Base-by-base conservation (phyloP, 345 rosid genomes). In the Acer yangbiense region DNA sequence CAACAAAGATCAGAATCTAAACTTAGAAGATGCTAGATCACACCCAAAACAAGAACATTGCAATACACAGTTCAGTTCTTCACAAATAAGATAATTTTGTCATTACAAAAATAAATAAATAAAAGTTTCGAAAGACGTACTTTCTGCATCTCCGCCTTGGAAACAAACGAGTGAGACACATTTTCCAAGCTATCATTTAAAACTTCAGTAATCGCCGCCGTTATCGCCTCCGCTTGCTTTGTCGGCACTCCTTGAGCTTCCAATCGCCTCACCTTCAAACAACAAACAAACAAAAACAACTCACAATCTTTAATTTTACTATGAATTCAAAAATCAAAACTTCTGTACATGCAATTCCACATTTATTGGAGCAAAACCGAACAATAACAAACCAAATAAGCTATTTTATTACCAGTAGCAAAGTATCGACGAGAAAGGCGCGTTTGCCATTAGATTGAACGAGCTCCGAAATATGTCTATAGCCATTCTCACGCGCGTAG, bases 221-320 rank as follows among this genome's bases (percentile, higher is more conserved):
- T 94, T 69, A 97, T 94, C 0, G 98, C 98, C 84, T 94, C 98
- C 6, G 98, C 98, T 74, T 97, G 98, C 83, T 93, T 94, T 0
- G 98, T 86, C 5, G 99, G 98, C 54, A 97, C 89, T 11, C 93
- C 98, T 81, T 93, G 90, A 0, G 93, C 95, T 82, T 97, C 98
- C 63, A 97, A 82, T 68, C 95, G 78, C 78, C 98, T 94, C 78
- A 91, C 98, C 98, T 94, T 74, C 58, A 74, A 57, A 60, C 14
- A 9, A 48, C 8, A 65, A 25, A 46, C 3, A 21, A 21, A 7
- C 8, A 9, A 48, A 43, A 73, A 13, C 7, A 41, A 17, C 8
- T 17, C 43, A 43, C 4, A 44, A 1, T 46, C 20, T 9, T 27
- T 13, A 46, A 21, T 43, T 2, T 29, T 18, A 4, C 32, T 54